Evolutionary conservation across 1,139 yeast genomes (phyloP).

Genomic region (Chernovozyma aurita): DNA sequence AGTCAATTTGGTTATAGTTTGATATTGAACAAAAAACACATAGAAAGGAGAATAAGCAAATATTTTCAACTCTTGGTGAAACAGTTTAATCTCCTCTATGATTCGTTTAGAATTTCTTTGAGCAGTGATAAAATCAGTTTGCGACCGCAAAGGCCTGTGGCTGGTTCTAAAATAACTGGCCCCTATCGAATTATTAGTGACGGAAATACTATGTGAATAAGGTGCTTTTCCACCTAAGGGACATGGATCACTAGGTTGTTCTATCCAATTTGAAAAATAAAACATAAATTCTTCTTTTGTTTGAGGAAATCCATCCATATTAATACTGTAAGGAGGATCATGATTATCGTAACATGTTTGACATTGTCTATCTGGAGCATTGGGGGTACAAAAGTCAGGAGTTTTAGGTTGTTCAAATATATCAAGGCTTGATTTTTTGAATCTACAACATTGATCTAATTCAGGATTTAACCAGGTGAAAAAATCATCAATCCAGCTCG

Average conservation of each 20-base stretch:
- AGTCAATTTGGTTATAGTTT: slow-evolving; percentile 55
- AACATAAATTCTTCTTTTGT: slow-evolving; percentile 63
- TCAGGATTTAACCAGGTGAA: slow-evolving; percentile 83
- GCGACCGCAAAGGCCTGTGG: slow-evolving; percentile 80
- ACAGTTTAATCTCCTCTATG: slow-evolving; percentile 48
- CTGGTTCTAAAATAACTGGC: slow-evolving; percentile 74
- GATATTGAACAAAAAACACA: slow-evolving; percentile 87
- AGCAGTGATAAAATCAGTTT: slow-evolving; percentile 77
- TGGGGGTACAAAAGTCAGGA: slow-evolving; percentile 58
- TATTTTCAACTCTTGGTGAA: slow-evolving; percentile 42
- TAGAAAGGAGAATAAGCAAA: slow-evolving; percentile 93
- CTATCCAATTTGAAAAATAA: slow-evolving; percentile 77
- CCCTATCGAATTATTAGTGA: slow-evolving; percentile 33
- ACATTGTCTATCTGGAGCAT: slow-evolving; percentile 69
- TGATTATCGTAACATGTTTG: slow-evolving; percentile 61
- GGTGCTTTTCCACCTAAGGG: slow-evolving; percentile 97
- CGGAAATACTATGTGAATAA: slow-evolving; percentile 58
- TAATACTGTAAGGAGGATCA: slow-evolving; percentile 58
- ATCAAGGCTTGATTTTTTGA: slow-evolving; percentile 33
- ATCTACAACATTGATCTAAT: slow-evolving; percentile 80
- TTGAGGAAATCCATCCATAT: slow-evolving; percentile 83
- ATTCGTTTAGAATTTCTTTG: slow-evolving; percentile 72
- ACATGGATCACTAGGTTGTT: slow-evolving; percentile 83
- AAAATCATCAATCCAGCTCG: slow-evolving; percentile 92
- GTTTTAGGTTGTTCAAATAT: slow-evolving; percentile 7